phyloP scores from a whole-genome alignment of 83 land plant genomes.

The Diphasiastrum complanatum region DNA sequence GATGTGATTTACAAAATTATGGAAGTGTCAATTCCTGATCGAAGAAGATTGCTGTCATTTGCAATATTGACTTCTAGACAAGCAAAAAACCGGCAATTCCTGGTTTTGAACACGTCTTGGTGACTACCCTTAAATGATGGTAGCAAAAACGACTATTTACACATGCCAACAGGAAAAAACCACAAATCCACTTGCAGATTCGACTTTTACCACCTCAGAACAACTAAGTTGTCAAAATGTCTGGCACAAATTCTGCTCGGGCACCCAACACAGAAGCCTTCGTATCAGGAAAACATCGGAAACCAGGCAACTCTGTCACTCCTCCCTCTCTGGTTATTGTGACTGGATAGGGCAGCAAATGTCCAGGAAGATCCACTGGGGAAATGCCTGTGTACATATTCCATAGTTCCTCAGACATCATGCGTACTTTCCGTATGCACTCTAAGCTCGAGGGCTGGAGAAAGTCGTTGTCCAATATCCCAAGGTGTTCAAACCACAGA shows the following conservation, averaged over 20 bases:
- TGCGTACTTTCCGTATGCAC: conserved; percentile 21
- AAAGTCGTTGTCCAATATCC: conserved; percentile 24
- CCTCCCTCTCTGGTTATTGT: conserved; percentile 16
- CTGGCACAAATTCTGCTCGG: conserved; percentile 8
- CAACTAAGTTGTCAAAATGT: conserved; percentile 31
- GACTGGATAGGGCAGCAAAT: conserved; percentile 30
- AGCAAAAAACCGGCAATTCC: no score
- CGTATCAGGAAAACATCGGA: conserved; percentile 24
- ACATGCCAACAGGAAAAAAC: no score
- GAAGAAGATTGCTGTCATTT: no score
- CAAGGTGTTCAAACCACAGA: conserved; percentile 34
- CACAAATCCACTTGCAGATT: no score
- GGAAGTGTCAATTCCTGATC: no score
- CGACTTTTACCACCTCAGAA: no score
- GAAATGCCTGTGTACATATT: conserved; percentile 16
- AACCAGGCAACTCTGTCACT: conserved; percentile 16
- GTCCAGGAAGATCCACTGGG: conserved; percentile 30
- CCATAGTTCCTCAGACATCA: conserved; percentile 21
- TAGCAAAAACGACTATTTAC: no score
- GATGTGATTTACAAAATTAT: no score
- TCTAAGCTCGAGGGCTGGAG: conserved; percentile 28
- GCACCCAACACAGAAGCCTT: conserved; percentile 23
- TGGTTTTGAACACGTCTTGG: no score
- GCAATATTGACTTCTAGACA: no score
- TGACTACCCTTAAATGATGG: no score